These are phyloP conservation scores for Calamus simplicifolius DNA, from an alignment of 176 grass and related monocot species.

Conservation along the genomic window DNA sequence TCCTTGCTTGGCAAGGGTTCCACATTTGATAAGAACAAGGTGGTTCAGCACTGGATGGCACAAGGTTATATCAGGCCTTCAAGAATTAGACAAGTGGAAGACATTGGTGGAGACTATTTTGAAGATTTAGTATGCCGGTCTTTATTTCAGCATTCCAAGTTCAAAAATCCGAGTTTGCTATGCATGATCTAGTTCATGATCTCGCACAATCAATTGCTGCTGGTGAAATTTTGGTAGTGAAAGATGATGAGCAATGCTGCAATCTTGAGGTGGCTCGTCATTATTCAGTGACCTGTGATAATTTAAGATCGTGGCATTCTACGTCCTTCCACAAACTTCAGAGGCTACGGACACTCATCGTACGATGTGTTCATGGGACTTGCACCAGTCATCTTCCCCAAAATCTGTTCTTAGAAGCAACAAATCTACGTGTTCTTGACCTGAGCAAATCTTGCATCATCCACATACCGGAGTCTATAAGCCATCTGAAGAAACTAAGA, in stretches of 20 bases:
- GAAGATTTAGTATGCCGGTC: constrained; percentile 14
- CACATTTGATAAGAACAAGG: constrained; percentile 12
- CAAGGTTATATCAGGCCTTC: constrained; percentile 21
- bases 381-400: no score
- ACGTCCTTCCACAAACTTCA: background rate
- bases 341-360: background rate
- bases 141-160: constrained; percentile 18
- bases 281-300: constrained; percentile 26
- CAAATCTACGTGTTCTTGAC: background rate
- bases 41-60: constrained; percentile 24
- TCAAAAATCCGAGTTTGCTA: constrained; percentile 17
- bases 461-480: constrained; percentile 27
- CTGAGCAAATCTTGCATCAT: constrained; percentile 22
- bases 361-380: no score
- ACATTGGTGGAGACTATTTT: constrained; percentile 23
- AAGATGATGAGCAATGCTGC: background rate
- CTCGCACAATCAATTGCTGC: constrained; percentile 8
- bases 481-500: background rate
- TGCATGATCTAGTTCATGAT: constrained; percentile 23
- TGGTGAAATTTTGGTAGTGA: constrained; percentile 5
- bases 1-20: constrained; percentile 35
- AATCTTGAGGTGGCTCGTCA: constrained; percentile 18
- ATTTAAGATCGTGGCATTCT: background rate
- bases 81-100: constrained; percentile 8
- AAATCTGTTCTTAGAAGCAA: no score